phyloP scores from a whole-genome alignment of 1,284 basidiomycete genomes.

The Irpex sp. region DNA sequence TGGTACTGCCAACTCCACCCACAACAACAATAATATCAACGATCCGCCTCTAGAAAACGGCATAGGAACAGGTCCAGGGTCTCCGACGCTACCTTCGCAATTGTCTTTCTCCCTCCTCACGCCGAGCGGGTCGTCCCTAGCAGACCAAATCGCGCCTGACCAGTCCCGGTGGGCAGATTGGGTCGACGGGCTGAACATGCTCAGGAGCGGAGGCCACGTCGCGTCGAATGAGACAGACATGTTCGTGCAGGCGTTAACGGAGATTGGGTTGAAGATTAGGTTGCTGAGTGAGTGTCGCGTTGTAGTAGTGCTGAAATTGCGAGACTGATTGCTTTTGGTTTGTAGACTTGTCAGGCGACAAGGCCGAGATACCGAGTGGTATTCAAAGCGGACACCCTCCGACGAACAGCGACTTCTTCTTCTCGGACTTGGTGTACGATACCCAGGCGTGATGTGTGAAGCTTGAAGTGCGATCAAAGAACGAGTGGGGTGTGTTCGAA shows the following conservation, averaged over 20 bases:
- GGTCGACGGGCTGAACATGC: conserved; percentile 93
- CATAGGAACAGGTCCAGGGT: conserved; percentile 29
- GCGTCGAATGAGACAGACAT: conserved; percentile 82
- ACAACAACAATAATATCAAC: conserved; percentile 20
- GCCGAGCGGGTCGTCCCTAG: conserved; percentile 71
- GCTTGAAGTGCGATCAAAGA: background rate
- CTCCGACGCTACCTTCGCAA: conserved; percentile 56
- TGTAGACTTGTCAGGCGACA: conserved; percentile 85
- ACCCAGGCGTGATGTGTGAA: conserved; percentile 17
- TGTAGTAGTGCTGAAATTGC: background rate
- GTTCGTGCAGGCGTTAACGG: conserved; percentile 84
- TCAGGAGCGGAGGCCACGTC: conserved; percentile 79
- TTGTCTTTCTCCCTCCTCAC: conserved; percentile 80
- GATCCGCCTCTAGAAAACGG: conserved; percentile 54
- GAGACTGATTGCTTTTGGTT: background rate
- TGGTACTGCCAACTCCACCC: background rate
- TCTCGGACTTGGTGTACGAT: conserved; percentile 58
- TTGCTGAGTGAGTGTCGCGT: conserved; percentile 63
- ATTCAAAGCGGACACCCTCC: conserved; percentile 72
- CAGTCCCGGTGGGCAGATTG: conserved; percentile 89
- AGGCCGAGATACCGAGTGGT: conserved; percentile 86
- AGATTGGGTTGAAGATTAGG: conserved; percentile 93
- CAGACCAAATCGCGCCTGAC: conserved; percentile 86
- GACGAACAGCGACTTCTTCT: conserved; percentile 82
- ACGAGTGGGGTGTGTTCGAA: too few relatives aligned